A percentile compares a stretch with the other conserved stretches of the same genome.
Conservation (phyloP, 176 grass and related monocot species). For the Musa schizocarpa region DNA sequence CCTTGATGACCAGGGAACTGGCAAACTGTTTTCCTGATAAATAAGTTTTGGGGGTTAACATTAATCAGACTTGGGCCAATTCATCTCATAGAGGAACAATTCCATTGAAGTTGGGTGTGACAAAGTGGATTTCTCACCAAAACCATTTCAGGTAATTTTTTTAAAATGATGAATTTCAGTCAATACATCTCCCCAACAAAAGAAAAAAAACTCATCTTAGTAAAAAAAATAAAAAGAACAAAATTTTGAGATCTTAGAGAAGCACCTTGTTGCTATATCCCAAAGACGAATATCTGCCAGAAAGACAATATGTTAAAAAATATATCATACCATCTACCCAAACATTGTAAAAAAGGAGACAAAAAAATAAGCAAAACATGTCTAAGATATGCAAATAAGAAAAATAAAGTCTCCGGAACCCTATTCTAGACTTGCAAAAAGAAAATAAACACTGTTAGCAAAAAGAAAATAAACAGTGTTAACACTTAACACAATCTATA, state of each 20-base stretch:
- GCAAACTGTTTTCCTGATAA: conserved; percentile 71
- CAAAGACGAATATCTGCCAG: conserved; percentile 81
- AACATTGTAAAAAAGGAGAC: neutral
- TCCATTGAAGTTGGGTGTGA: neutral
- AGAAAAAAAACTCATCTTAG: neutral
- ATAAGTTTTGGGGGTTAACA: conserved; percentile 4
- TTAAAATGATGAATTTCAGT: no score
- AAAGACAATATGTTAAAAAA: conserved; percentile 14
- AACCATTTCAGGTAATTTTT: neutral
- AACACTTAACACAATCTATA: no score
- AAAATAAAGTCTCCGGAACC: no score
- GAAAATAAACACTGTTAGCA: neutral
- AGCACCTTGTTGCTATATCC: conserved; percentile 85
- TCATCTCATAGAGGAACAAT: neutral
- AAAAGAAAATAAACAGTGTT: neutral
- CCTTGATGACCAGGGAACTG: conserved; percentile 93
- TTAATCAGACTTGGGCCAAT: conserved; percentile 8
- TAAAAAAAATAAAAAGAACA: conserved; percentile 1
- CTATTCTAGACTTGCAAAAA: neutral
- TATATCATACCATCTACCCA: neutral
- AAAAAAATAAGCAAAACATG: neutral
- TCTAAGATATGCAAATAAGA: no score
- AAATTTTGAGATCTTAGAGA: neutral
- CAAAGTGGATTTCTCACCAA: no score
- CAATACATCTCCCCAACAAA: neutral